phyloP scores from a whole-genome alignment of 2,329 filamentous ascomycete species.

The Acarospora socialis region DNA sequence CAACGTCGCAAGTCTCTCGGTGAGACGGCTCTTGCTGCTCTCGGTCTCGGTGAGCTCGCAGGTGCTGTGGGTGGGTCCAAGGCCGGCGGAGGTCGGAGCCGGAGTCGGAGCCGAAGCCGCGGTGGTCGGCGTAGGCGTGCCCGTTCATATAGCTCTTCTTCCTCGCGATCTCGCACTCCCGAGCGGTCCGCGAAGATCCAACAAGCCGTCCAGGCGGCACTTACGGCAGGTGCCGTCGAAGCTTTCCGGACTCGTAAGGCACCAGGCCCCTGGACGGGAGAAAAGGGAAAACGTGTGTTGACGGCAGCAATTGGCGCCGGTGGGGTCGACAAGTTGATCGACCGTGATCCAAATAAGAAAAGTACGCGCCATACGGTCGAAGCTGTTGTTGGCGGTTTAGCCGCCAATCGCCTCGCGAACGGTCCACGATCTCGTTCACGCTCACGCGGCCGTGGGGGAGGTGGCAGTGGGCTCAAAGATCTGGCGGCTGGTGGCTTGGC shows the following conservation, averaged over 20 bases:
- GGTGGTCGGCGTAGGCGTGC: slow-evolving; percentile 34
- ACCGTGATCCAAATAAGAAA: slow-evolving; percentile 53
- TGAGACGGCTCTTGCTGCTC: slow-evolving; percentile 37
- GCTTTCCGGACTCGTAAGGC: slow-evolving; percentile 84
- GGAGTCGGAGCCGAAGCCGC: slow-evolving; percentile 40
- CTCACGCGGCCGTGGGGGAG: slow-evolving; percentile 36
- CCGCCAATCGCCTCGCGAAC: slow-evolving; percentile 74
- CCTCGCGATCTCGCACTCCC: slow-evolving; percentile 36
- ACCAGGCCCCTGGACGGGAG: slow-evolving; percentile 76
- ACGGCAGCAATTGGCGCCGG: slow-evolving; percentile 78
- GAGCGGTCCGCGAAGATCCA: slow-evolving; percentile 49
- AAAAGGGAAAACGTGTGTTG: slow-evolving; percentile 80
- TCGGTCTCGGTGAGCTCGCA: slow-evolving; percentile 43
- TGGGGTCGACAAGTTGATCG: slow-evolving; percentile 64
- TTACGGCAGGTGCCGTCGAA: slow-evolving; percentile 80
- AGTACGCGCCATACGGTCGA: slow-evolving; percentile 59
- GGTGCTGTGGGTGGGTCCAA: slow-evolving; percentile 38
- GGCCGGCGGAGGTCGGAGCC: slow-evolving; percentile 44
- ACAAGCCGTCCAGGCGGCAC: slow-evolving; percentile 79
- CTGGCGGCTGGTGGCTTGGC: slow-evolving; percentile 29
- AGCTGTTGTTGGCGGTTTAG: slow-evolving; percentile 75
- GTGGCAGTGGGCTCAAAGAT: slow-evolving; percentile 28
- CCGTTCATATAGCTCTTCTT: slow-evolving; percentile 32
- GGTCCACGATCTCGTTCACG: slow-evolving; percentile 41
- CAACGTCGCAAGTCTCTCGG: slow-evolving; percentile 32